Evolutionary conservation across 306 rosid species (phyloP).

Genomic region (Ochetophila trinervis): DNA sequence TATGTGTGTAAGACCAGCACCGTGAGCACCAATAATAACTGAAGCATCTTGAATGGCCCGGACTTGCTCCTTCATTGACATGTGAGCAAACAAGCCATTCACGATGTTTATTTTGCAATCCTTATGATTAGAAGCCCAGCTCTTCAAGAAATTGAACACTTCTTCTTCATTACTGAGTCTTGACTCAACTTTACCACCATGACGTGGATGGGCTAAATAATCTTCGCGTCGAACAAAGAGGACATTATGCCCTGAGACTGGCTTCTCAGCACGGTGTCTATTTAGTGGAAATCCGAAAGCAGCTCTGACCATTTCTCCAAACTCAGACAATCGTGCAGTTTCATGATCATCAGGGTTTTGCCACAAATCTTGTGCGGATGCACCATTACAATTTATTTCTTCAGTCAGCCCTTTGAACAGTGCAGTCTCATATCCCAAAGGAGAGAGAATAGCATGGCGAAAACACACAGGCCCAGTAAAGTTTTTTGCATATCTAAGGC

Average conservation of each 20-base stretch:
- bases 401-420: conserved; percentile 76
- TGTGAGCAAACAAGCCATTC: conserved; percentile 90
- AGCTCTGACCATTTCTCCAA: conserved; percentile 89
- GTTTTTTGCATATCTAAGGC: conserved; percentile 78
- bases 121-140: conserved; percentile 50
- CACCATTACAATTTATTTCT: conserved; percentile 59
- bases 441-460: conserved; percentile 79
- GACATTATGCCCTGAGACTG: conserved; percentile 49
- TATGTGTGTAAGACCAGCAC: conserved; percentile 93
- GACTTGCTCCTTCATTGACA: conserved; percentile 97
- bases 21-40: conserved; percentile 87
- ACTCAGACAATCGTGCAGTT: conserved; percentile 90
- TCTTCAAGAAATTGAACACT: conserved; percentile 60
- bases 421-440: conserved; percentile 87
- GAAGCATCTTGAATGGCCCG: conserved; percentile 90
- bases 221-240: conserved; percentile 95
- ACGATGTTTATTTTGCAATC: conserved; percentile 75
- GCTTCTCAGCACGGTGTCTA: conserved; percentile 38
- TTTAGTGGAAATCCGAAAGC: conserved; percentile 64
- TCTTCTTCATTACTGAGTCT: conserved; percentile 79
- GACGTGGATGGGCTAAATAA: conserved; percentile 95
- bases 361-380: conserved; percentile 68
- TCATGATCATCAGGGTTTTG: conserved; percentile 56
- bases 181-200: conserved; percentile 77
- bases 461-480: conserved; percentile 79